Evolutionary conservation across 2,329 filamentous ascomycete species (phyloP).

Genomic region (Westerdykella aurantiaca): DNA sequence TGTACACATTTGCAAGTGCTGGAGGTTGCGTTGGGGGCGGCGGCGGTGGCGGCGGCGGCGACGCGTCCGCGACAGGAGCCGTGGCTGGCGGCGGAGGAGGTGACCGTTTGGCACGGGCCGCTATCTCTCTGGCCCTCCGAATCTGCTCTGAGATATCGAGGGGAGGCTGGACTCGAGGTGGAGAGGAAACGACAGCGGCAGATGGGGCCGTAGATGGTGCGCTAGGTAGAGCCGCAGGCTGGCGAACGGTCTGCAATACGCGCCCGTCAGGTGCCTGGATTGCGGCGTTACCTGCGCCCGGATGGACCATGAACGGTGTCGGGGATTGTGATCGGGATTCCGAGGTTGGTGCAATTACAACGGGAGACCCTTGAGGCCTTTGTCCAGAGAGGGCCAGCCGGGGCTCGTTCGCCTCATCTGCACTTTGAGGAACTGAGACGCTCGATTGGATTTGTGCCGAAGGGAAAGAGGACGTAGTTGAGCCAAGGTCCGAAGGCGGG

Average conservation of each 20-base stretch:
- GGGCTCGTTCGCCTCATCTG: slow-evolving; percentile 13
- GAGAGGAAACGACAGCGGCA: slow-evolving; percentile 8
- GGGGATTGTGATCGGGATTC: background rate
- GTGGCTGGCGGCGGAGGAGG: slow-evolving; percentile 44
- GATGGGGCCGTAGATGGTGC: slow-evolving; percentile 5
- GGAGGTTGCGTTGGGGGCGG: slow-evolving; percentile 16
- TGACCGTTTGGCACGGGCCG: slow-evolving; percentile 6
- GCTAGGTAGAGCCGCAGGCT: background rate
- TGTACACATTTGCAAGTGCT: background rate
- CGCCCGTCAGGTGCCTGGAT: too few relatives aligned
- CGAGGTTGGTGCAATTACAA: too few relatives aligned
- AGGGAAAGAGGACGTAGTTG: too few relatives aligned
- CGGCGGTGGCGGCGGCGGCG: slow-evolving; percentile 52
- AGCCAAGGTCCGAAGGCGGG: slow-evolving; percentile 33
- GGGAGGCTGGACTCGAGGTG: slow-evolving; percentile 4
- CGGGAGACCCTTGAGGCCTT: too few relatives aligned
- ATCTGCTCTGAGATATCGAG: background rate
- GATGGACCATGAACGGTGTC: too few relatives aligned
- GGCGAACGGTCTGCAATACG: too few relatives aligned
- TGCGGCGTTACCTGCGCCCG: too few relatives aligned
- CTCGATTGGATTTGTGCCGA: slow-evolving; percentile 1
- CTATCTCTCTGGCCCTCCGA: background rate
- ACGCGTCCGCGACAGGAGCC: slow-evolving; percentile 49
- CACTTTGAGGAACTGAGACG: slow-evolving; percentile 39
- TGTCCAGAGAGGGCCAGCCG: too few relatives aligned